Conservation (phyloP, 108 stramenopile genomes). For the Aurantiochytrium sp. region DNA sequence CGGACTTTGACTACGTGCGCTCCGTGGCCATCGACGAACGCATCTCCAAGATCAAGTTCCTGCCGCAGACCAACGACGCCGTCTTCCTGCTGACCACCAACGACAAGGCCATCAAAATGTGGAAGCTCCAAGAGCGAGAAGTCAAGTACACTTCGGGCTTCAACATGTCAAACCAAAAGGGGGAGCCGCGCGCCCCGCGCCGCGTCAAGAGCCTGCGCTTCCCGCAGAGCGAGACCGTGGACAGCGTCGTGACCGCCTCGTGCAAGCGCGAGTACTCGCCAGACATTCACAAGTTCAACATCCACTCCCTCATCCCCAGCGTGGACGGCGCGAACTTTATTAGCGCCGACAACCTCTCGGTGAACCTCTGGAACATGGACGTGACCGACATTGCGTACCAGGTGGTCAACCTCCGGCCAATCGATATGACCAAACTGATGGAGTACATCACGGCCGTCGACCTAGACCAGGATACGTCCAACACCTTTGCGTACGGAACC, state of each 20-base stretch:
- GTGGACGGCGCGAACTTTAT: constrained; percentile 62
- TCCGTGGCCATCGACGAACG: constrained; percentile 65
- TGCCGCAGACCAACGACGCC: constrained; percentile 39
- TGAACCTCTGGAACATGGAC: constrained; percentile 63
- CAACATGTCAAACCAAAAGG: neutral
- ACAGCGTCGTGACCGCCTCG: constrained; percentile 35
- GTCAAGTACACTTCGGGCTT: neutral
- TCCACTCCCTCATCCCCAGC: constrained; percentile 54
- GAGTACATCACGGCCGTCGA: constrained; percentile 64
- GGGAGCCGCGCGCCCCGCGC: neutral
- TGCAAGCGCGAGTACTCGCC: constrained; percentile 49
- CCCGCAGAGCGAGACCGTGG: constrained; percentile 33
- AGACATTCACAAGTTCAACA: constrained; percentile 65
- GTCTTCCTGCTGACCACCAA: constrained; percentile 58
- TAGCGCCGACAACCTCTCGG: constrained; percentile 63
- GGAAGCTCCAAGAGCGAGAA: constrained; percentile 48
- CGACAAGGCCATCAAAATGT: constrained; percentile 65
- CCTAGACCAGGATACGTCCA: constrained; percentile 52
- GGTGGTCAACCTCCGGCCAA: constrained; percentile 65
- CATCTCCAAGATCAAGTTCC: constrained; percentile 64
- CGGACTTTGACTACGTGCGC: constrained; percentile 68
- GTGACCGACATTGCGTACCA: constrained; percentile 36
- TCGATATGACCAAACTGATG: constrained; percentile 65
- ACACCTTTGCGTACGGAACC: constrained; percentile 55
- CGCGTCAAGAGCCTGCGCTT: neutral